Conservation (phyloP, 2,329 filamentous ascomycete genomes). For the Aspergillus vadensis region DNA sequence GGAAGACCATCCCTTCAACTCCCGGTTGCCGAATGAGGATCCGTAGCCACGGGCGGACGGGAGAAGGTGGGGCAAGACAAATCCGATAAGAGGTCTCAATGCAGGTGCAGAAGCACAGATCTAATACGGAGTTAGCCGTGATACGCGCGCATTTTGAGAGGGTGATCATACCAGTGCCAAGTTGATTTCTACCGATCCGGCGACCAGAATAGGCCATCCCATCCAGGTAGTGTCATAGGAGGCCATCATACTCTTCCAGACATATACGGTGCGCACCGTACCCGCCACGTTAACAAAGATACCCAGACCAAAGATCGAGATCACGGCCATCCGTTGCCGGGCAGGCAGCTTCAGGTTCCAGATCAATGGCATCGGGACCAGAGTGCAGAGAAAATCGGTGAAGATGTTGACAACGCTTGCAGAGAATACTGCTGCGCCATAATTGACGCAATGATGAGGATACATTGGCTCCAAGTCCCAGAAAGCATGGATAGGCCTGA, state of each 20-base stretch:
- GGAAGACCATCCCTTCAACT: constrained; percentile 27
- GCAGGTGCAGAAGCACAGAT: constrained; percentile 43
- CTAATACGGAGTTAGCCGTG: constrained; percentile 21
- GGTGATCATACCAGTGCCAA: constrained; percentile 36
- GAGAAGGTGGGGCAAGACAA: constrained; percentile 36
- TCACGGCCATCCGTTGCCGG: constrained; percentile 40
- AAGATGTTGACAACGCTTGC: constrained; percentile 43
- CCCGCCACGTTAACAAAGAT: constrained; percentile 40
- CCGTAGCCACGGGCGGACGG: constrained; percentile 27
- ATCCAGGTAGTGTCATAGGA: constrained; percentile 40
- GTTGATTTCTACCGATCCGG: constrained; percentile 38
- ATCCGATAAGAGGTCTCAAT: constrained; percentile 36
- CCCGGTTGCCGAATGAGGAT: constrained; percentile 21
- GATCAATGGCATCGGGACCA: constrained; percentile 44
- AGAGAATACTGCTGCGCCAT: constrained; percentile 33
- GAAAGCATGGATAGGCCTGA: constrained; percentile 36
- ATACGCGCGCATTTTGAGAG: neutral
- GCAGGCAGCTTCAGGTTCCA: constrained; percentile 42
- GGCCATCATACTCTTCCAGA: constrained; percentile 35
- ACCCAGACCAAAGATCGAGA: constrained; percentile 42
- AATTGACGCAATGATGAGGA: constrained; percentile 32
- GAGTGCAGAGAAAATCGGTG: constrained; percentile 39
- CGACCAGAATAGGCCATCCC: constrained; percentile 36
- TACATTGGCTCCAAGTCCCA: constrained; percentile 34
- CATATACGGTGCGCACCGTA: constrained; percentile 37